phyloP scores from a whole-genome alignment of 371 early-diverging fungal genomes.

The Circinella umbellata region DNA sequence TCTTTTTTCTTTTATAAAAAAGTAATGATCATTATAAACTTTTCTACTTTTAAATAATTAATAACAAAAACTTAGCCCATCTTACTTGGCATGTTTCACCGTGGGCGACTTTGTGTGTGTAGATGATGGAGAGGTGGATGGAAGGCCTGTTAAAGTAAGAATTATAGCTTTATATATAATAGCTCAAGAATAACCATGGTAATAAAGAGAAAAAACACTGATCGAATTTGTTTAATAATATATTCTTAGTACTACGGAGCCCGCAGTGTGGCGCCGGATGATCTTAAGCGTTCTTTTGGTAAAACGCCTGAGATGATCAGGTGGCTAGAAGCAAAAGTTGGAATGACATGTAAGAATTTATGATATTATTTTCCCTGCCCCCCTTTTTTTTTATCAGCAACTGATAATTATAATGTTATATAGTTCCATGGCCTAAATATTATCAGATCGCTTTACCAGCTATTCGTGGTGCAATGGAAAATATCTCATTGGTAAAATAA shows the following conservation, averaged over 20 bases:
- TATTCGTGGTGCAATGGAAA: conserved; percentile 64
- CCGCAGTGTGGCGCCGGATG: conserved; percentile 33
- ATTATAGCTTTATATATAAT: neutral
- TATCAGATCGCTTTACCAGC: conserved; percentile 49
- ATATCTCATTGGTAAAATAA: conserved; percentile 51
- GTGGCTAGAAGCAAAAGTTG: conserved; percentile 58
- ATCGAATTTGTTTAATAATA: too few species aligned
- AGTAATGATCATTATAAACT: too few species aligned
- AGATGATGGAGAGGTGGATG: conserved; percentile 53
- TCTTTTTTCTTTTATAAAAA: too few species aligned
- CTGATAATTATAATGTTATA: too few species aligned
- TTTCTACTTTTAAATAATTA: too few species aligned
- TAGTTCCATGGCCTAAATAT: conserved; percentile 67
- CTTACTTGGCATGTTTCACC: conserved; percentile 52
- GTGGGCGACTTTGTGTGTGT: conserved; percentile 58
- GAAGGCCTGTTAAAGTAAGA: conserved; percentile 46
- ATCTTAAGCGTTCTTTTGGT: conserved; percentile 46
- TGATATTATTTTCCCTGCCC: too few species aligned
- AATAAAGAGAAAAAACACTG: too few species aligned
- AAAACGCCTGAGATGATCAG: conserved; percentile 55
- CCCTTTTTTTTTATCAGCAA: too few species aligned
- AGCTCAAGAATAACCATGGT: neutral
- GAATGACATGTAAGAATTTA: conserved; percentile 27
- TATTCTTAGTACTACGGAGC: conserved; percentile 51
- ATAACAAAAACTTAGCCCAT: conserved; percentile 31